phyloP scores from a whole-genome alignment of 331 rosid species.

The Malus hybrid region DNA sequence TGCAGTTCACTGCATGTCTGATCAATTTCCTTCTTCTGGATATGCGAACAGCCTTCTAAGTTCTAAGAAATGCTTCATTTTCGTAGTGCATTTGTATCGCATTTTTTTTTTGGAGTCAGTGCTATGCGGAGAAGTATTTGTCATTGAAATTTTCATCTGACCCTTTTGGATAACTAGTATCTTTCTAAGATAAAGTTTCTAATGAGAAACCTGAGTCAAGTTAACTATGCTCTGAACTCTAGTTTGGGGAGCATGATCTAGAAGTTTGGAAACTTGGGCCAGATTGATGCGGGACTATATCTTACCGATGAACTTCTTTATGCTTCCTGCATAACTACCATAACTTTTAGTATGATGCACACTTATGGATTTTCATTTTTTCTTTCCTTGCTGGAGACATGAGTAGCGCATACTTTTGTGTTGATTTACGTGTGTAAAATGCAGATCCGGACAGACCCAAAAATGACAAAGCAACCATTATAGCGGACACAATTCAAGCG shows the following conservation, averaged over 20 bases:
- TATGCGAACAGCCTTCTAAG: neutral
- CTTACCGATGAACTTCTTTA: neutral
- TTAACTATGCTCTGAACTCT: neutral
- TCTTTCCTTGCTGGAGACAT: neutral
- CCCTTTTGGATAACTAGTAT: too few species aligned
- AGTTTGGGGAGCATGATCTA: neutral
- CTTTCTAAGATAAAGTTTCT: too few species aligned
- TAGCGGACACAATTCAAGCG: constrained; percentile 68
- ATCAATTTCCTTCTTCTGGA: neutral
- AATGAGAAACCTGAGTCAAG: too few species aligned
- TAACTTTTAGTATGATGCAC: neutral
- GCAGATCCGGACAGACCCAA: constrained; percentile 93
- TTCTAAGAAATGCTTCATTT: neutral
- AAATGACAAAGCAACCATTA: constrained; percentile 84
- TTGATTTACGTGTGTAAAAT: constrained; percentile 9
- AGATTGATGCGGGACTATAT: neutral
- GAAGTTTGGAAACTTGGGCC: neutral
- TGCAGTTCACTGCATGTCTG: neutral
- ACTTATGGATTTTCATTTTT: neutral
- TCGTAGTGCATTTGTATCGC: too few species aligned
- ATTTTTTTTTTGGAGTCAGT: too few species aligned
- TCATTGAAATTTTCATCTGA: too few species aligned
- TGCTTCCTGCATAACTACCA: neutral
- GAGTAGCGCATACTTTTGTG: neutral
- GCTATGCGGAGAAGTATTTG: too few species aligned